Evolutionary conservation across 2,329 filamentous ascomycete genomes (phyloP).

Genomic region (Aspergillus sp.): DNA sequence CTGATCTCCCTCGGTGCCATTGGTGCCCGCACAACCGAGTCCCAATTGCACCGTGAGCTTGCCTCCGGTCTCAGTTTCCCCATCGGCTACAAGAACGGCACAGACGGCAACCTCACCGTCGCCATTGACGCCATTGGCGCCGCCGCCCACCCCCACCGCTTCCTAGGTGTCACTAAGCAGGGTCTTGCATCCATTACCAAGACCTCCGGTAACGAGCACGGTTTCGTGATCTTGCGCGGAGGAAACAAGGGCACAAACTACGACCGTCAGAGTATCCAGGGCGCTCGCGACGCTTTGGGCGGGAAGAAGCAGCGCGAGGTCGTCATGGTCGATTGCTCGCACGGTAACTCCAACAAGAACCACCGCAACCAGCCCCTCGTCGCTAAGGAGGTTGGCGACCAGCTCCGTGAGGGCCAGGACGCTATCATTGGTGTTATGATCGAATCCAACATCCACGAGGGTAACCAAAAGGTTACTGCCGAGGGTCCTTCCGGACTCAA

Average conservation of each 20-base stretch:
- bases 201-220: slow-evolving; percentile 92
- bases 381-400: slow-evolving; percentile 75
- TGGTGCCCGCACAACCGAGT: slow-evolving; percentile 93
- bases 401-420: slow-evolving; percentile 82
- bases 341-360: slow-evolving; percentile 97
- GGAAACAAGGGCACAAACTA: slow-evolving; percentile 92
- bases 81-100: slow-evolving; percentile 99
- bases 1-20: slow-evolving; percentile 94
- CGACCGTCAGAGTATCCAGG: slow-evolving; percentile 78
- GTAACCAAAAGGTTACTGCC: slow-evolving; percentile 80
- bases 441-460: slow-evolving; percentile 94
- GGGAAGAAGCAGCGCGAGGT: slow-evolving; percentile 84
- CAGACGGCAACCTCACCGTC: slow-evolving; percentile 84
- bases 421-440: slow-evolving; percentile 97
- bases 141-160: slow-evolving; percentile 69
- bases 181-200: slow-evolving; percentile 92
- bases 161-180: slow-evolving; percentile 98
- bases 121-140: slow-evolving; percentile 95
- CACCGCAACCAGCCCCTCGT: slow-evolving; percentile 97
- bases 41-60: slow-evolving; percentile 92
- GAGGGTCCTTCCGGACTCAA: slow-evolving; percentile 77
- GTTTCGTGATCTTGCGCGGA: slow-evolving; percentile 92
- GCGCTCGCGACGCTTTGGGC: slow-evolving; percentile 72
- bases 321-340: slow-evolving; percentile 98
- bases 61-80: slow-evolving; percentile 95